These are phyloP conservation scores for Primulina huaijiensis DNA, from an alignment of 257 asterid species.

Conservation along the genomic window DNA sequence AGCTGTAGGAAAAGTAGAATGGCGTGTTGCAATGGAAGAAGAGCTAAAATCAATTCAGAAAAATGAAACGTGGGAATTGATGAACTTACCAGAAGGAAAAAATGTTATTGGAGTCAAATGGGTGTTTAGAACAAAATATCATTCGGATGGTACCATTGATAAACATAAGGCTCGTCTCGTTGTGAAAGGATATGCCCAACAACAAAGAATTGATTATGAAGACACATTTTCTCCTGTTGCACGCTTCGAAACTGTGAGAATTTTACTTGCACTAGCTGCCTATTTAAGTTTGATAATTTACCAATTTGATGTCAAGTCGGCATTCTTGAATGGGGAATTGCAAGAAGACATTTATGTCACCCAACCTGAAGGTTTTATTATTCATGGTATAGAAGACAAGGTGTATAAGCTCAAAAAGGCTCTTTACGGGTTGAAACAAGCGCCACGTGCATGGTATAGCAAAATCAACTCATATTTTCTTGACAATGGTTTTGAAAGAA, in stretches of 20 bases:
- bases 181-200: neutral
- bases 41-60: neutral
- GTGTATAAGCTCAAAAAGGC: constrained; percentile 3
- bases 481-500: too few species aligned
- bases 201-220: neutral
- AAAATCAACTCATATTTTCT: neutral
- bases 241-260: too few species aligned
- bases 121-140: too few species aligned
- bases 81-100: too few species aligned
- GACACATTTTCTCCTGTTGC: neutral
- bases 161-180: too few species aligned
- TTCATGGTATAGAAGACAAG: neutral
- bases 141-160: too few species aligned
- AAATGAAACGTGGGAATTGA: neutral
- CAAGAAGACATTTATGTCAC: neutral
- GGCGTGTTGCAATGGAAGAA: neutral
- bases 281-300: neutral
- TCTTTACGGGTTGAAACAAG: neutral
- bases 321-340: constrained; percentile 2
- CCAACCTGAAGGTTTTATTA: constrained; percentile 5
- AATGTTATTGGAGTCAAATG: too few species aligned
- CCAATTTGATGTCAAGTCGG: constrained; percentile 21
- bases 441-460: neutral
- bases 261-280: too few species aligned
- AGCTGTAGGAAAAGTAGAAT: neutral